These are phyloP conservation scores for Plasmodium coatneyi DNA, from an alignment of 169 alveolate species.

Conservation along the genomic window DNA sequence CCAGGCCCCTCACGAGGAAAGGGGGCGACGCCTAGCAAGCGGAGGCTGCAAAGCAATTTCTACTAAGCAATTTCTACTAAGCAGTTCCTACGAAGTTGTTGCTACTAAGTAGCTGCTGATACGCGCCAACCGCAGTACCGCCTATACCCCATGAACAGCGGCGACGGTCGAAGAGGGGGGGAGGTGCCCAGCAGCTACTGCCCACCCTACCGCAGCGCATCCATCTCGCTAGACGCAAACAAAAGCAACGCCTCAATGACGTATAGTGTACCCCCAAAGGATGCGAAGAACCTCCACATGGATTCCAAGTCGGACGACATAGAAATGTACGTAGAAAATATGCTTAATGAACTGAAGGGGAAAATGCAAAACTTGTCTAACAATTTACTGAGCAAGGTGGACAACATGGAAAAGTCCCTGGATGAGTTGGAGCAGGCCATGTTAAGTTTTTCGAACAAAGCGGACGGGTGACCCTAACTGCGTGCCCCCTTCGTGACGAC, in stretches of 20 bases:
- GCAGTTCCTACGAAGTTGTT: background rate
- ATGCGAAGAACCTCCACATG: background rate
- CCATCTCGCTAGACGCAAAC: background rate
- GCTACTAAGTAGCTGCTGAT: background rate
- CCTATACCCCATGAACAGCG: background rate
- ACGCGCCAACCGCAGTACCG: background rate
- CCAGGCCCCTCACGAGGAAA: conserved; percentile 26
- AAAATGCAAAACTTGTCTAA: conserved; percentile 69
- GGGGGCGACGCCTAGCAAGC: background rate
- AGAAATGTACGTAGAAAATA: conserved; percentile 64
- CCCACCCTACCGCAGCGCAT: background rate
- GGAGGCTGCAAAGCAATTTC: background rate
- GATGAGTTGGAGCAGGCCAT: conserved; percentile 30
- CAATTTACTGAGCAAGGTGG: conserved; percentile 44
- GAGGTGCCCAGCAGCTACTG: background rate
- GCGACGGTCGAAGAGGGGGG: conserved; percentile 4
- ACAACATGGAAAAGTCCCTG: conserved; percentile 52
- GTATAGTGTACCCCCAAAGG: background rate
- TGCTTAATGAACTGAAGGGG: conserved; percentile 53
- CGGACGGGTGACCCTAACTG: background rate
- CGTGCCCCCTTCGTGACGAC: background rate
- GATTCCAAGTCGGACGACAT: conserved; percentile 25
- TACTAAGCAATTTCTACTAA: no score
- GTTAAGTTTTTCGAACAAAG: conserved; percentile 9
- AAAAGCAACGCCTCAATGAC: background rate